Conservation (phyloP, 208 protist species). For the Crithidia bombi region DNA sequence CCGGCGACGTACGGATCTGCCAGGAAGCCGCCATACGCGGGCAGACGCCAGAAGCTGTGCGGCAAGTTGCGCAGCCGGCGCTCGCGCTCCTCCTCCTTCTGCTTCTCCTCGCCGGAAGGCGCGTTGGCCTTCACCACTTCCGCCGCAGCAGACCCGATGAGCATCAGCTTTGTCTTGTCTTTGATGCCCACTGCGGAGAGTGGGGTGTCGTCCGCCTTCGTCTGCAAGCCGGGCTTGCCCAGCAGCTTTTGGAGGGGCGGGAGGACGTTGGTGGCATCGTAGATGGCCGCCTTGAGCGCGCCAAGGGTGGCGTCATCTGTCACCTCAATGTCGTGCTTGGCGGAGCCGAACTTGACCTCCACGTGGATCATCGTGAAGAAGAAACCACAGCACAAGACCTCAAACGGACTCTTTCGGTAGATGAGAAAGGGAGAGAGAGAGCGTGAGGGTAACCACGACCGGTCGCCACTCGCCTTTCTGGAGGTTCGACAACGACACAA, state of each 20-base stretch:
- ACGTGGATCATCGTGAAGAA: constrained; percentile 37
- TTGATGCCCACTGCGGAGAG: constrained; percentile 42
- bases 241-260: constrained; percentile 60
- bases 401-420: too few relatives aligned
- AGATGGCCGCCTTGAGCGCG: constrained; percentile 42
- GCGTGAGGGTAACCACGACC: too few relatives aligned
- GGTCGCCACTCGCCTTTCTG: too few relatives aligned
- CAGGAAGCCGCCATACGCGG: constrained; percentile 59
- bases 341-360: constrained; percentile 56
- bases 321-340: constrained; percentile 47
- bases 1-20: constrained; percentile 71
- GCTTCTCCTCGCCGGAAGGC: constrained; percentile 26
- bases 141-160: constrained; percentile 50
- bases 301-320: constrained; percentile 47
- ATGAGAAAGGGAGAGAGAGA: too few relatives aligned
- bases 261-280: constrained; percentile 42
- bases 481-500: too few relatives aligned
- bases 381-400: too few relatives aligned
- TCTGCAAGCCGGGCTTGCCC: constrained; percentile 55
- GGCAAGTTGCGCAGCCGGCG: constrained; percentile 38
- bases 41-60: constrained; percentile 55
- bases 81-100: constrained; percentile 43
- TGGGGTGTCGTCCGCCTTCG: constrained; percentile 39
- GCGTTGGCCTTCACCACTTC: constrained; percentile 49
- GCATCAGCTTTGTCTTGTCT: constrained; percentile 63